Evolutionary conservation across 768 basidiomycete genomes (phyloP).

Genomic region (Calocybe indica): DNA sequence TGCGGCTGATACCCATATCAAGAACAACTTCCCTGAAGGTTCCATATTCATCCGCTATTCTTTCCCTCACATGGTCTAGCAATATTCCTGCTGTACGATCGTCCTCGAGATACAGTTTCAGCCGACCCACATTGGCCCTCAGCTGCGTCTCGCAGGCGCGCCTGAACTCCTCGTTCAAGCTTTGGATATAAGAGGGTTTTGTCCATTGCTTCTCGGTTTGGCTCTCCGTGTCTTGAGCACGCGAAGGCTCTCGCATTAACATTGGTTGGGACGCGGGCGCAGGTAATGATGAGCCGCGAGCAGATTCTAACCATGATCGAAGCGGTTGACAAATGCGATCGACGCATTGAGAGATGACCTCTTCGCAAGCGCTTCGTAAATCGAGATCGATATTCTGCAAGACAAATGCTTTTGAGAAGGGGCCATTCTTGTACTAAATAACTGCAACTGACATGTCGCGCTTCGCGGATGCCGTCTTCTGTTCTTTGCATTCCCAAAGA

Average conservation of each 20-base stretch:
- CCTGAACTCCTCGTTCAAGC: conserved; percentile 52
- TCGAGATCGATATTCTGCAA: conserved; percentile 79
- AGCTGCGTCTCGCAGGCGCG: conserved; percentile 50
- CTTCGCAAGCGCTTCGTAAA: conserved; percentile 81
- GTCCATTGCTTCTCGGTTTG: too few relatives aligned
- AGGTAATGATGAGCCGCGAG: conserved; percentile 9
- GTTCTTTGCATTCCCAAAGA: conserved; percentile 60
- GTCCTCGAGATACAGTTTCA: conserved; percentile 79
- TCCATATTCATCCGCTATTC: conserved; percentile 69
- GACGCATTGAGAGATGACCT: conserved; percentile 64
- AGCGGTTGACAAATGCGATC: conserved; percentile 53
- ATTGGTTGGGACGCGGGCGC: too few relatives aligned
- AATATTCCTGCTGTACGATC: conserved; percentile 73
- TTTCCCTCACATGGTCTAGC: conserved; percentile 68
- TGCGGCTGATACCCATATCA: too few relatives aligned
- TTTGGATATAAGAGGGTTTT: conserved; percentile 17
- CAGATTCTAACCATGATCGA: conserved; percentile 55
- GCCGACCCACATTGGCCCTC: conserved; percentile 44
- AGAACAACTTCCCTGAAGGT: conserved; percentile 59
- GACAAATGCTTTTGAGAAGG: background rate
- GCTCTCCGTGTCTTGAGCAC: too few relatives aligned
- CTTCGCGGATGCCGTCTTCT: conserved; percentile 61
- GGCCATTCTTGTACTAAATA: background rate
- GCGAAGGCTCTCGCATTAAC: too few relatives aligned
- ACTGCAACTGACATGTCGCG: conserved; percentile 53